Percentiles rank a stretch among this genome's conserved stretches.
phyloP scores from a whole-genome alignment of 345 rosid species.

The Lepidium didymum region DNA sequence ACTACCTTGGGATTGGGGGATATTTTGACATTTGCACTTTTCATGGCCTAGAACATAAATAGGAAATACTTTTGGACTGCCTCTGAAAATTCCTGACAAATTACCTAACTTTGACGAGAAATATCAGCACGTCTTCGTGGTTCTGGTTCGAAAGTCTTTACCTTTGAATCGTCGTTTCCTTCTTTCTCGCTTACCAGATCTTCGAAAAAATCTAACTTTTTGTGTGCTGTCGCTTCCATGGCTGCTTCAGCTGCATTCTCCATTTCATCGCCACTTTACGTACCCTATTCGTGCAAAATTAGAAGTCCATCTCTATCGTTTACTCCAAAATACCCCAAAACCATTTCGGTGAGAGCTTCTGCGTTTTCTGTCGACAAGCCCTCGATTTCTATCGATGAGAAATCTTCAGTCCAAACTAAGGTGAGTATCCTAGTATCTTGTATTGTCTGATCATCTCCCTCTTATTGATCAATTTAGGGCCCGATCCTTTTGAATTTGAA shows the following conservation, averaged over 20 bases:
- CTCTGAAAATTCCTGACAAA: background rate
- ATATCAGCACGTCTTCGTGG: conserved; percentile 7
- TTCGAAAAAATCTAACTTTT: background rate
- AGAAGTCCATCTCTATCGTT: conserved; percentile 23
- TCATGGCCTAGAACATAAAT: background rate
- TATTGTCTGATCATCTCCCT: background rate
- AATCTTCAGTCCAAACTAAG: conserved; percentile 38
- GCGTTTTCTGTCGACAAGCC: conserved; percentile 43
- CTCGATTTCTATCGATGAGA: conserved; percentile 33
- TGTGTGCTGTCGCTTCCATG: conserved; percentile 10
- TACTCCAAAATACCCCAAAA: conserved; percentile 28
- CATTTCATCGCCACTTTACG: conserved; percentile 31
- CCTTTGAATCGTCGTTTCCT: conserved; percentile 16
- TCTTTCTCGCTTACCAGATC: conserved; percentile 14
- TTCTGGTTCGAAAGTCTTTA: conserved; percentile 25
- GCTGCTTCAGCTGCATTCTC: conserved; percentile 42
- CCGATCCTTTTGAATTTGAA: conserved; percentile 3
- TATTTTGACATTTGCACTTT: background rate
- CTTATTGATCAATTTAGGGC: background rate
- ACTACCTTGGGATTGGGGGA: background rate
- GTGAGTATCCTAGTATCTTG: conserved; percentile 24
- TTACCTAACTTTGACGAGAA: conserved; percentile 19
- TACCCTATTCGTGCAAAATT: conserved; percentile 33
- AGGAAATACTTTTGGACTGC: background rate
- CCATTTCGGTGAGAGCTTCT: conserved; percentile 55